Evolutionary conservation across 108 stramenopile species (phyloP).

Genomic region (Mediolabrus comicus): DNA sequence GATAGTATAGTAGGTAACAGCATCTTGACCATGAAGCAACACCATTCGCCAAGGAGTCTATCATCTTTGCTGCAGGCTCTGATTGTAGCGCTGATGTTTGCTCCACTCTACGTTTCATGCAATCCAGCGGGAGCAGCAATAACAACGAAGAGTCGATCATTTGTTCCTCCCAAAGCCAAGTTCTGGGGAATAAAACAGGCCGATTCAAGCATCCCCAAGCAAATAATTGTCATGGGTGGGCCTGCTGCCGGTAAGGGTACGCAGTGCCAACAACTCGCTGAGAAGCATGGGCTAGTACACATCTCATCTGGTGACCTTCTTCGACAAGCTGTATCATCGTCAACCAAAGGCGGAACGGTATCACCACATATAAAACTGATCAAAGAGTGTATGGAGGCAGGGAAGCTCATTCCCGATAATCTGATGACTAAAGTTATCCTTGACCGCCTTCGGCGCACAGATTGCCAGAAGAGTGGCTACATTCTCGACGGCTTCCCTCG

Average conservation of each 20-base stretch:
- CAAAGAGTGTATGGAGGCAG: constrained; percentile 55
- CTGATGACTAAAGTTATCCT: constrained; percentile 54
- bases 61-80: background rate
- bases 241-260: constrained; percentile 91
- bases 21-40: background rate
- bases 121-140: background rate
- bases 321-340: constrained; percentile 60
- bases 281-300: constrained; percentile 76
- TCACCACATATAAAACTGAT: constrained; percentile 6
- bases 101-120: background rate
- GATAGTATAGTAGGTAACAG: no score
- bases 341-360: constrained; percentile 11
- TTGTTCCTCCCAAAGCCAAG: background rate
- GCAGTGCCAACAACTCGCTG: constrained; percentile 78
- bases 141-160: background rate
- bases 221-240: constrained; percentile 84
- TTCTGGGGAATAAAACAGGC: background rate
- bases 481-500: constrained; percentile 81
- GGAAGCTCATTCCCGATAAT: constrained; percentile 72
- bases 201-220: constrained; percentile 10
- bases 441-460: constrained; percentile 58
- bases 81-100: background rate
- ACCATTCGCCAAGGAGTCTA: background rate
- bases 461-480: constrained; percentile 86
- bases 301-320: constrained; percentile 90